Evolutionary conservation across 2,329 filamentous ascomycete species (phyloP), one percentile per base, ranked within the genome.

Genomic region (Aspergillus japonicus): DNA sequence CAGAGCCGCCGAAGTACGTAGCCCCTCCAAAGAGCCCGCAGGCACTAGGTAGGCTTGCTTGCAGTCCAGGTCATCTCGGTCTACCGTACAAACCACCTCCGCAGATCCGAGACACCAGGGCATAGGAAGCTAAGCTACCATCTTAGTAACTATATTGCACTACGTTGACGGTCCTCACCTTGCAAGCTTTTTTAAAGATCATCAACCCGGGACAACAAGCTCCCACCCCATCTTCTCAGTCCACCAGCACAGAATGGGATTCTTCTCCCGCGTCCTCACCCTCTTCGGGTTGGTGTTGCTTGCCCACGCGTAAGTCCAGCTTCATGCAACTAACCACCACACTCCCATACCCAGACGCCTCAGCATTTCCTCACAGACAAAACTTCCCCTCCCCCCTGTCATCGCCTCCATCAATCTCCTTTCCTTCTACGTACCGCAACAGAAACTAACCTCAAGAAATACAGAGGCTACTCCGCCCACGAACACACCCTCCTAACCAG

Each of bases 401-500:
- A 23, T 33, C 16, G n/a, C n/a, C n/a, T n/a, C n/a, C n/a, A n/a
- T n/a, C n/a, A n/a, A n/a, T n/a, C n/a, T n/a, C n/a, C n/a, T n/a
- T n/a, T n/a, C 47, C 10, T 48, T 54, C 11, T 50, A 5, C 44
- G 39, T 11, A 48, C 5, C 48, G 31, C 26, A 10, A 6, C 12
- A 35, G n/a, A 51, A 29, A 5, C 49, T 53, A 52, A 19, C 1
- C 51, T 14, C 10, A 12, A 2, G 29, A 39, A 31, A 48, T 42
- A 14, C 73, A 99, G 95, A 64, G 96, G 93, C 79, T 99, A 98
- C 79, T 99, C 95, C 54, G 92, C 93, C 50, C 90, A 96, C 77
- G 95, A 99, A 79, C 91, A 96, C 79, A 89, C 91, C 6, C 83
- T 87, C 23, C 85, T 96, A 53, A 86, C 88, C 67, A 85, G 88